Percentiles rank a stretch among this genome's conserved stretches.
phyloP scores from a whole-genome alignment of 1,139 yeast genomes.

The Kluyveromyces sp. region DNA sequence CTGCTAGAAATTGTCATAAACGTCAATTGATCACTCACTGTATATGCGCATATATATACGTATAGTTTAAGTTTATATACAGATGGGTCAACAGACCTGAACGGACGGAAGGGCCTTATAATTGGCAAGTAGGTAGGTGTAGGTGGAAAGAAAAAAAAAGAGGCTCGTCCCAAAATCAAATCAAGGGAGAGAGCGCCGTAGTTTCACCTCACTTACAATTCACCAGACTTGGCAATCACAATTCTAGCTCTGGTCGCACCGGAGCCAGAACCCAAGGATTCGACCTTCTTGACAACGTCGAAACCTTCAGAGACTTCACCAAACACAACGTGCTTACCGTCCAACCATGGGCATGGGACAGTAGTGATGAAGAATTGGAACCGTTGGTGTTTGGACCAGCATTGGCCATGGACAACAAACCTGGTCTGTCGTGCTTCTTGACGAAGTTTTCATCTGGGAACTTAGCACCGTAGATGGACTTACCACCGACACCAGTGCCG shows the following conservation, averaged over 20 bases:
- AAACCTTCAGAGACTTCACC: slow-evolving; percentile 93
- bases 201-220: slow-evolving; percentile 38
- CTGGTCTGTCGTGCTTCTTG: slow-evolving; percentile 83
- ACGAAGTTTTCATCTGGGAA: slow-evolving; percentile 93
- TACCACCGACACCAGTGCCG: slow-evolving; percentile 97
- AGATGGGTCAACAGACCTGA: too few species aligned
- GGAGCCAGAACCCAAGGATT: slow-evolving; percentile 70
- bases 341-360: slow-evolving; percentile 93
- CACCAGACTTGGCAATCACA: slow-evolving; percentile 79
- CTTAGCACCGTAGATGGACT: slow-evolving; percentile 93
- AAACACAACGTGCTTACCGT: slow-evolving; percentile 97
- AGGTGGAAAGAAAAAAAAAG: neutral
- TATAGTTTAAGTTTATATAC: too few species aligned
- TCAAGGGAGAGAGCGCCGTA: neutral
- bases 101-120: too few species aligned
- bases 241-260: slow-evolving; percentile 80
- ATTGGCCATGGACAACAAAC: slow-evolving; percentile 97
- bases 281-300: slow-evolving; percentile 89
- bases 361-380: slow-evolving; percentile 99
- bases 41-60: too few species aligned
- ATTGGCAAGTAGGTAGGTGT: too few species aligned
- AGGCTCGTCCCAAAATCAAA: neutral
- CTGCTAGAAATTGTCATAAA: too few species aligned
- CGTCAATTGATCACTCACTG: too few species aligned
- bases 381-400: slow-evolving; percentile 99